Evolutionary conservation across 768 basidiomycete genomes (phyloP), one percentile per base, ranked within the genome.

Genomic region (Lactarius pseudohatsudake): DNA sequence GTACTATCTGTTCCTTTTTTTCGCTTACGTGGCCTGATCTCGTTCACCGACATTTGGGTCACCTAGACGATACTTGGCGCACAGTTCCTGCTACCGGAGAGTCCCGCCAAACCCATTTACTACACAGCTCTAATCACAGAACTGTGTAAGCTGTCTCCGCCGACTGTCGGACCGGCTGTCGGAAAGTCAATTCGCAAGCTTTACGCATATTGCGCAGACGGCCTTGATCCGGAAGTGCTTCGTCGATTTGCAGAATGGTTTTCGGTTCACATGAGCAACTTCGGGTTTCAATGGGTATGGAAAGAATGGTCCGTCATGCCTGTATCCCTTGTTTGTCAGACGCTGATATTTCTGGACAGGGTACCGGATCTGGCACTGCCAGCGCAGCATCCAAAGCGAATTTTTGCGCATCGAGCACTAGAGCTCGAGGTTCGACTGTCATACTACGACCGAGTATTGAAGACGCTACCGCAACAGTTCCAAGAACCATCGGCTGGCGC

Each of bases 201-300:
- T 8, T 99, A 96, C 72, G 79, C 78, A 16, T 76, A 83, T 10
- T 81, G 98, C n/a, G 86, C 89, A 0, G 90, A 92, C 45, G 94
- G 92, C 0, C 79, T 98, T 36, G 96, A 98, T 69, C 85, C 92
- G 9, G 96, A 96, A 67, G 79, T 92, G 60, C 81, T 88, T 1
- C 84, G 89, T 57, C 82, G 93, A 36, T 91, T 95, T 65, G 87
- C 92, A 0, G 95, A 98, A 67, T 99, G 97, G 97, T 97, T 98
- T 71, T 84, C 93, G 2, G 82, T 91, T 2, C 97, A 99, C 73
- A 90, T 99, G 88, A 96, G 93, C 70, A 99, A 99, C 78, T 99
- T 98, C 75, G 90, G 89, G 30, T 99, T 98, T 78, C 88, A 90
- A 72, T 98, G 97, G 97, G 94, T 97, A 16, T 99, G 97, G 97